Evolutionary conservation across 1,139 yeast genomes (phyloP).

Genomic region (Yamadazyma oceani): DNA sequence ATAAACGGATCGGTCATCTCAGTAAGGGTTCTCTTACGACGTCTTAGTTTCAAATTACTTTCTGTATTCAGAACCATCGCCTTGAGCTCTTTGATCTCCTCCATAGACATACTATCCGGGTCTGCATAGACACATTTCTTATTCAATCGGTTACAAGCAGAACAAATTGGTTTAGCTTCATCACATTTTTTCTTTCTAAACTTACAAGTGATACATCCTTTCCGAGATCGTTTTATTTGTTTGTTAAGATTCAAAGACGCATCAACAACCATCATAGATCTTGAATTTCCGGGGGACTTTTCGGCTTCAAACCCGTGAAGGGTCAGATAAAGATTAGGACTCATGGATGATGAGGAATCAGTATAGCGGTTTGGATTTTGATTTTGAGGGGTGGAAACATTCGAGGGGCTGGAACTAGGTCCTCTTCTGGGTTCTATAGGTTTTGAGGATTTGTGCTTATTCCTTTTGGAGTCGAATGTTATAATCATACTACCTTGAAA

Average conservation of each 20-base stretch:
- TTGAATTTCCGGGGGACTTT: background rate
- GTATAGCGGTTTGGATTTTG: no score
- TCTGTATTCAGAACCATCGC: constrained; percentile 30
- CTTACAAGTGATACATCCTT: constrained; percentile 73
- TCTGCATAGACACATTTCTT: constrained; percentile 51
- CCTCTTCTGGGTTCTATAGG: background rate
- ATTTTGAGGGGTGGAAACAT: background rate
- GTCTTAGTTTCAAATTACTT: constrained; percentile 33
- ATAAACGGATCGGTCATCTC: background rate
- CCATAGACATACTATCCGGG: constrained; percentile 16
- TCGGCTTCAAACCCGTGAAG: background rate
- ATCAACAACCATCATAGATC: background rate
- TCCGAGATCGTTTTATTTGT: constrained; percentile 37
- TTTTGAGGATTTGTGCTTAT: background rate
- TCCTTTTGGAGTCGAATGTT: constrained; percentile 15
- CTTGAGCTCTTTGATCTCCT: constrained; percentile 10
- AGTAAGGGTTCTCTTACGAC: constrained; percentile 22
- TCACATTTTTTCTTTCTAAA: constrained; percentile 73
- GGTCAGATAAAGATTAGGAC: no score
- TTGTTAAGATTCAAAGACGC: background rate
- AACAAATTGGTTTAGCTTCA: constrained; percentile 60
- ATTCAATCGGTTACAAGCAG: constrained; percentile 55
- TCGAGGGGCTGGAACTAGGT: background rate
- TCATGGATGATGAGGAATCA: no score
- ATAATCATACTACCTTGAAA: constrained; percentile 12